Base-by-base conservation (phyloP, 1,284 basidiomycete genomes). In the Takashimella koratensis region DNA sequence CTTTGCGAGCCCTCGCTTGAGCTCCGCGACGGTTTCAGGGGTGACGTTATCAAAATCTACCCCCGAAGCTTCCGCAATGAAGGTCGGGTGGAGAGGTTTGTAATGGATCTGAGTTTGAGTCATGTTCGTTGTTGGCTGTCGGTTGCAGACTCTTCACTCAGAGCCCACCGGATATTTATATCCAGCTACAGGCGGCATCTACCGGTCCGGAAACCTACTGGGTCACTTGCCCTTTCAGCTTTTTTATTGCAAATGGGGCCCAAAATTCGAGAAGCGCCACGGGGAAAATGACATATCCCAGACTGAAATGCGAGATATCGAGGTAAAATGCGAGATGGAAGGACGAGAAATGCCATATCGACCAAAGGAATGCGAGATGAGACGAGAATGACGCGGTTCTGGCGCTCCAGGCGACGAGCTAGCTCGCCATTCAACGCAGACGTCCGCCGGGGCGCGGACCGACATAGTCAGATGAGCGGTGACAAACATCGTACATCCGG, bases 11-110 rank as follows among this genome's bases (percentile, higher is more conserved):
- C 59, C 64, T 16, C 6, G n/a, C 21, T 60, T 60, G 48, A 66
- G 49, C 45, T 59, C 57, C 1, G 43, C 54, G 16, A 63, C 58
- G 11, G 62, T 54, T 11, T 51, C 56, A 3, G 45, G 55, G 4
- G 58, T 58, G n/a, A 56, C 47, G 20, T 48, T 22, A 11, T 27
- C 27, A 25, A 62, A 58, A 50, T 67, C 65, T 3, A 47, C 57
- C 21, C 55, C 57, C 13, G 16, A 20, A 2, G 55, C 64, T 40
- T 67, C 65, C 11, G 65, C 65, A 12, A 51, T 57, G 47, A 67
- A 67, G 4, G 64, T 63, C 16, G 55, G 54, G 46, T 65, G 65
- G 1, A 64, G 51, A 1, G 64, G 64, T 5, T 21, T 47, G 49
- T 50, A 57, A 22, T 54, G 43, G 23, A 36, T 36, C 30, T 36